Percentiles rank a stretch among this genome's conserved stretches.
phyloP scores from a whole-genome alignment of 2,329 filamentous ascomycete genomes.

The Trichophyton simii region DNA sequence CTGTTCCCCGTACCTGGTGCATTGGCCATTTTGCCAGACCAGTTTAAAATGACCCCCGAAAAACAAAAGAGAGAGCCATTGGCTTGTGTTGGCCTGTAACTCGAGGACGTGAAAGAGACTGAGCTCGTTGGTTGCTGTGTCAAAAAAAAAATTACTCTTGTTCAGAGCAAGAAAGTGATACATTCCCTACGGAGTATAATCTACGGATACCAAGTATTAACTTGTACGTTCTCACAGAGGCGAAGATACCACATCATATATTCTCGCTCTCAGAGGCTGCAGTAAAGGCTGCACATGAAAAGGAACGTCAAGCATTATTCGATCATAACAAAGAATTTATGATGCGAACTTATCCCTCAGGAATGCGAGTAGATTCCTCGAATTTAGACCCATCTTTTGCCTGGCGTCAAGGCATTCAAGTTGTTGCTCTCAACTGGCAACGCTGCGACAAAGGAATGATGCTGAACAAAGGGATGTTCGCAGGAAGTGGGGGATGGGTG shows the following conservation, averaged over 20 bases:
- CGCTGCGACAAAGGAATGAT: constrained; percentile 85
- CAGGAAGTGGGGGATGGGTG: constrained; percentile 67
- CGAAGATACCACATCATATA: constrained; percentile 46
- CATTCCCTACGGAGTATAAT: background rate
- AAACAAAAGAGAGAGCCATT: background rate
- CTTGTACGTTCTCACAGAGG: constrained; percentile 23
- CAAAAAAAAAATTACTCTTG: background rate
- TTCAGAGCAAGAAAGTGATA: background rate
- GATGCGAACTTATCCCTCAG: constrained; percentile 81
- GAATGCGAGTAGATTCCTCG: constrained; percentile 66
- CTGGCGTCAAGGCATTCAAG: constrained; percentile 80
- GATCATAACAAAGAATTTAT: constrained; percentile 69
- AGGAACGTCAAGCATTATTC: constrained; percentile 51
- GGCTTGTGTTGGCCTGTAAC: background rate
- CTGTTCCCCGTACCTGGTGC: background rate
- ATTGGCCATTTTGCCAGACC: constrained; percentile 1
- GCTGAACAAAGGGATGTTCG: constrained; percentile 89
- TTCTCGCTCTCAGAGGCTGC: constrained; percentile 53
- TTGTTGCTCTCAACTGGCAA: constrained; percentile 92
- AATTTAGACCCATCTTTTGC: constrained; percentile 76
- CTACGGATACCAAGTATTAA: background rate
- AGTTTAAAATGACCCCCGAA: background rate
- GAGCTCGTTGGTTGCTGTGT: background rate
- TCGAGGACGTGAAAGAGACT: background rate
- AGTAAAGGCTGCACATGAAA: constrained; percentile 51